Conservation (phyloP, 129 eudicot genomes). For the Flaveria sonorensis region DNA sequence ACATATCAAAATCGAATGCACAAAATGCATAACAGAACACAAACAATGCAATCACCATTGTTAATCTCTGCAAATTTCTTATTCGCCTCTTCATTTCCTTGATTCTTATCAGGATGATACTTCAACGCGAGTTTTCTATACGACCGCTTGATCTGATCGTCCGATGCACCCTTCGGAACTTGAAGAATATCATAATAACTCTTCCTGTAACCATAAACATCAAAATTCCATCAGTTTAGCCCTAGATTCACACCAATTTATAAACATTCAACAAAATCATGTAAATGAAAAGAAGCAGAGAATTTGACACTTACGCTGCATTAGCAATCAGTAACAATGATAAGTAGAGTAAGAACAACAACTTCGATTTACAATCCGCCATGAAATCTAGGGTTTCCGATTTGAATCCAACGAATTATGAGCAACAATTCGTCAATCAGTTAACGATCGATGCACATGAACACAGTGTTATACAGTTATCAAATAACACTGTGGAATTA, state of each 20-base stretch:
- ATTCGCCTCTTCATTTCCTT: conserved; percentile 90
- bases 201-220: conserved; percentile 44
- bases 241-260: background rate
- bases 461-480: background rate
- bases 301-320: conserved; percentile 63
- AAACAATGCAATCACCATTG: conserved; percentile 47
- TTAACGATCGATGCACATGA: background rate
- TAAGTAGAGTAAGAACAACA: conserved; percentile 49
- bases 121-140: conserved; percentile 86
- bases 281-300: background rate
- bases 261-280: background rate
- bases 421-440: background rate
- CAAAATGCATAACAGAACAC: background rate
- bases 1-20: background rate
- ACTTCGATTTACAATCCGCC: conserved; percentile 59
- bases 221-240: background rate
- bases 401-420: conserved; percentile 7
- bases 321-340: conserved; percentile 44
- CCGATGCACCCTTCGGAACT: conserved; percentile 81
- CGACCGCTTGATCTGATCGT: conserved; percentile 86
- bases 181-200: conserved; percentile 81
- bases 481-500: background rate
- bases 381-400: conserved; percentile 31
- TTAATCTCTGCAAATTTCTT: conserved; percentile 84
- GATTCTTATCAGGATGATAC: conserved; percentile 94